Percentiles rank a stretch among this genome's conserved stretches.
Conservation (phyloP, 805 yeast genomes). For the Schwanniomyces polymorphus region DNA sequence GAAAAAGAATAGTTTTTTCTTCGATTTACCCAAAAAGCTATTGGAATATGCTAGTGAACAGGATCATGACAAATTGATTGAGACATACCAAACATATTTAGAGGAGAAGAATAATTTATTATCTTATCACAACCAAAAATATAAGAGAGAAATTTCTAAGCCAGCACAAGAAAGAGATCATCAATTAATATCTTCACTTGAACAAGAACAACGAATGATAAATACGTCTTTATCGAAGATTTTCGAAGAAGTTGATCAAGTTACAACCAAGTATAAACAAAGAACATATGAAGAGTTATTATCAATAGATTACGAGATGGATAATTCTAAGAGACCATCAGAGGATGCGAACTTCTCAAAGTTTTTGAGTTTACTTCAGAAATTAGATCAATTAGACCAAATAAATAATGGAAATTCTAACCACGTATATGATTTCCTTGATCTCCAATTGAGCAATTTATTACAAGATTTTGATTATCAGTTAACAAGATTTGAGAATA, state of each 20-base stretch:
- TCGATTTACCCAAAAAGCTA: constrained; percentile 36
- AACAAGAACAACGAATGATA: constrained; percentile 21
- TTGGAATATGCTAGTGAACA: constrained; percentile 24
- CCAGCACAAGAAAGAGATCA: constrained; percentile 11
- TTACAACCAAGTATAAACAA: constrained; percentile 34
- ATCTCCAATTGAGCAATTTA: constrained; percentile 29
- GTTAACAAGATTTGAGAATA: constrained; percentile 32
- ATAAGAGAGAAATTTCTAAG: constrained; percentile 8
- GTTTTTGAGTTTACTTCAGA: constrained; percentile 39
- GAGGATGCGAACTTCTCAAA: constrained; percentile 19
- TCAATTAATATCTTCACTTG: constrained; percentile 12
- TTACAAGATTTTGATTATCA: constrained; percentile 36
- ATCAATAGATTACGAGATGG: constrained; percentile 36
- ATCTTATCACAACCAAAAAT: constrained; percentile 5
- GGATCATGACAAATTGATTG: constrained; percentile 36
- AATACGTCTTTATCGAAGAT: constrained; percentile 31
- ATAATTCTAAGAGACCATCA: constrained; percentile 7
- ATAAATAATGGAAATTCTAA: constrained; percentile 18
- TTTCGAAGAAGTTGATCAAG: constrained; percentile 30
- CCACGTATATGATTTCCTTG: constrained; percentile 37
- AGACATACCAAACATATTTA: constrained; percentile 30
- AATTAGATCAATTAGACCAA: constrained; percentile 29
- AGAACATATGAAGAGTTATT: constrained; percentile 36
- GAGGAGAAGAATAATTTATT: constrained; percentile 21
- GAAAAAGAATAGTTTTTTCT: constrained; percentile 28